These are phyloP conservation scores for Immersiporthe knoxdaviesiana DNA, from an alignment of 2,329 filamentous ascomycete species.

Conservation along the genomic window DNA sequence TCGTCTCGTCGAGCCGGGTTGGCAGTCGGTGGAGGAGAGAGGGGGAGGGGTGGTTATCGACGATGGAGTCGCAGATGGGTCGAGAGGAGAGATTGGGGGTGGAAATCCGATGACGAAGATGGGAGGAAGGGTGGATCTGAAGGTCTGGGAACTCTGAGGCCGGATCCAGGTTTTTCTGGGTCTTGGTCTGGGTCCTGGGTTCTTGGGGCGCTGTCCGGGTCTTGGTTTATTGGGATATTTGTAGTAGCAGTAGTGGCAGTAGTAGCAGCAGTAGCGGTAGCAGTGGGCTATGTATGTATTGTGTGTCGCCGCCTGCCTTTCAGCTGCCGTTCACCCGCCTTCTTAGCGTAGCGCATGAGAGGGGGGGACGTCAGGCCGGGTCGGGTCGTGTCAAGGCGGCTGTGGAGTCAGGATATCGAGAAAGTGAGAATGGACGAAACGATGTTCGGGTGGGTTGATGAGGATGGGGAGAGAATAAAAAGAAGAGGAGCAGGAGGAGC, in stretches of 20 bases:
- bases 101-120: conserved; percentile 8
- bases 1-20: conserved; percentile 4
- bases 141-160: conserved; percentile 1
- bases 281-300: background rate
- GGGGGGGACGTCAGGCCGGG: background rate
- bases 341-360: background rate
- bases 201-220: background rate
- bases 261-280: background rate
- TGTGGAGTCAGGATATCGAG: background rate
- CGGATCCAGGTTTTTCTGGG: conserved; percentile 1
- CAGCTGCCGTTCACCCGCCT: conserved; percentile 1
- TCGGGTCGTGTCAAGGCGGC: background rate
- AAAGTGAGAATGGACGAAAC: background rate
- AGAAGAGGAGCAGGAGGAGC: background rate
- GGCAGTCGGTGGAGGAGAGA: background rate
- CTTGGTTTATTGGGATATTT: background rate
- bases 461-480: background rate
- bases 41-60: background rate
- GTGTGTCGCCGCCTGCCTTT: background rate
- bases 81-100: conserved; percentile 4
- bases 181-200: background rate
- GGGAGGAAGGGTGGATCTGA: background rate
- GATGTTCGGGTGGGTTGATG: background rate
- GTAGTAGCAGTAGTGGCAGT: background rate
- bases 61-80: conserved; percentile 8